Base-by-base conservation (phyloP, 2,329 filamentous ascomycete species). In the Myriangium duriaei region DNA sequence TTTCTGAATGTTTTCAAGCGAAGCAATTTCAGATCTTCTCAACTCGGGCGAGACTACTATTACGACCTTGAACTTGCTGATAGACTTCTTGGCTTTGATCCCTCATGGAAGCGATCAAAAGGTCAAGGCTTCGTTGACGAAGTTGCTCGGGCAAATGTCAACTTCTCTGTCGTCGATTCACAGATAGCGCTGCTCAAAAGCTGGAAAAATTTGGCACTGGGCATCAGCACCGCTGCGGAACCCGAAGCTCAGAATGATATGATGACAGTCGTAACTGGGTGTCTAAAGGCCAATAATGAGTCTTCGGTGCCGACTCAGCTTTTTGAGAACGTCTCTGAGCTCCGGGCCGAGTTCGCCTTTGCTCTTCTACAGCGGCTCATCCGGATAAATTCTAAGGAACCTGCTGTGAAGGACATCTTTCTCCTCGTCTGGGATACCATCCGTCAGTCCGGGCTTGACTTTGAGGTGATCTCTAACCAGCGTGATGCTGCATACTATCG, bases 151-250 rank as follows among this genome's bases (percentile, higher is more conserved):
- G 91, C 88, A 30, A 98, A 98, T 57, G 65, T 81, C 45, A 96
- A 98, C 57, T 59, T 98, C 37, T 93, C 87, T 15, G 67, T 94
- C 21, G 85, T 98, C 21, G 86, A 96, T 56, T 83, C 88, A 15
- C 86, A 98, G 63, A 79, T 91, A 47, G 73, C 76, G 30, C 72
- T 98, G 12, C 80, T 95, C 46, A 77, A 84, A 49, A 81, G 84
- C 39, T 96, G 88, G 85, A 87, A 92, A 56, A 78, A 84, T 42
- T 69, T 98, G 6, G 74, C 88, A 11, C 69, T 91, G 34, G 88
- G 95, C 52, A 70, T 98, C 34, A 84, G 81, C 54, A 74, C 74
- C n/a, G 63, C 70, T 29, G 67, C 71, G 24, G 61, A 63, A 37
- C 62, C 65, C 12, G 67, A 72, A 37, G 57, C 63, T 28, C 73